Base-by-base conservation (phyloP, 2,329 filamentous ascomycete species). In the Xylariaceae sp. region DNA sequence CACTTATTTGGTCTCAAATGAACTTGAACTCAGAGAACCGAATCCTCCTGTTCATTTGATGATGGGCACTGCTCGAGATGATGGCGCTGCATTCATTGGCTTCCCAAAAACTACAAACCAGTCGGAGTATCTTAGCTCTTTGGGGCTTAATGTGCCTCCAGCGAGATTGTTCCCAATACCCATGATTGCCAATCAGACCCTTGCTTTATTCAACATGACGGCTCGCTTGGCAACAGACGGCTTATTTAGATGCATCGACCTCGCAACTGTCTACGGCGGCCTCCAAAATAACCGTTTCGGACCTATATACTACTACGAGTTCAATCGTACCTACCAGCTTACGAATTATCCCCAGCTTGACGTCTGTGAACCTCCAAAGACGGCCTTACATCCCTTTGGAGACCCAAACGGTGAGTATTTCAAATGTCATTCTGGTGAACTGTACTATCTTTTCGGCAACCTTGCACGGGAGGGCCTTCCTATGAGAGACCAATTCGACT, bases 201-300 rank as follows among this genome's bases (percentile, higher is more conserved):
- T 82, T 6, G 77, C 83, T 54, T 73, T 82, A 2, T 85, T 80
- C 73, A 83, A 82, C 55, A 73, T 80, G 27, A 76, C 77, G 16
- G 72, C 79, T 6, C 79, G 79, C 5, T 72, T 85, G 33, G 77
- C 80, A 2, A 85, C 82, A 2, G 82, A 86, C 65, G 80, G 75
- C 45, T 77, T 78, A 7, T 85, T 85, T 73, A 78, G 82, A 51
- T 86, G 83, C 65, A 70, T 81, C 44, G 81, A 84, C 64, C 77
- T 85, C 66, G 81, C 82, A 4, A 85, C 82, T 2, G 78, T 78
- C 6, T 79, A 78, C 62, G 73, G 79, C 0, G 81, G 77, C 2
- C 69, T 77, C 0, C 53, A 64, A 13, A 75, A 73, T 13, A 68
- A 70, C 3, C 75, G 77, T 0, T 80, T 84, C 62, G 66, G 73